Percentiles rank a stretch among this genome's conserved stretches.
phyloP scores from a whole-genome alignment of 2,329 filamentous ascomycete genomes.

The Scortechinia acanthostroma region DNA sequence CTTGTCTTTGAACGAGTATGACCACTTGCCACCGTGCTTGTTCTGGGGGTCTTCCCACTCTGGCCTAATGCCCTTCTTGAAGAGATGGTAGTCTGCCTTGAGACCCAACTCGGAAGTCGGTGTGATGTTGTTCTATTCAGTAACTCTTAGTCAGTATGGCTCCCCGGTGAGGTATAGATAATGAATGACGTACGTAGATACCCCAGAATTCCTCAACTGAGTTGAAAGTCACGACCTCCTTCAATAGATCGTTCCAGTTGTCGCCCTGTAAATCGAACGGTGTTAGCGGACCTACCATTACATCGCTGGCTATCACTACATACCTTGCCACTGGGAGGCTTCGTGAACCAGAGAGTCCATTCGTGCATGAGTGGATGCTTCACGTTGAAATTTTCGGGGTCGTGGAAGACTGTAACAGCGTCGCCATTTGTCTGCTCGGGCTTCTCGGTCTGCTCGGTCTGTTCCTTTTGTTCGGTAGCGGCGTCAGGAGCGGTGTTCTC shows the following conservation, averaged over 20 bases:
- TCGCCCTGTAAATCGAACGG: conserved; percentile 57
- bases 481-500: neutral
- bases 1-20: conserved; percentile 96
- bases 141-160: conserved; percentile 4
- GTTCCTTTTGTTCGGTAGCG: neutral
- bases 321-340: conserved; percentile 92
- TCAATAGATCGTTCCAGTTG: conserved; percentile 96
- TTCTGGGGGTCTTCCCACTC: conserved; percentile 99
- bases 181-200: conserved; percentile 71
- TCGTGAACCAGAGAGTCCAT: conserved; percentile 99
- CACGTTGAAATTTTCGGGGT: conserved; percentile 98
- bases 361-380: conserved; percentile 96
- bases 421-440: conserved; percentile 29
- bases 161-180: too few species aligned
- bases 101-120: conserved; percentile 89
- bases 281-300: too few species aligned
- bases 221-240: conserved; percentile 97
- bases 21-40: conserved; percentile 99
- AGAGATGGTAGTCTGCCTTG: conserved; percentile 98
- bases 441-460: too few species aligned
- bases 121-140: conserved; percentile 86
- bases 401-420: conserved; percentile 90
- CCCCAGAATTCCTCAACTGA: conserved; percentile 99
- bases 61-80: conserved; percentile 92
- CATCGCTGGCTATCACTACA: conserved; percentile 11